Evolutionary conservation across 2,329 filamentous ascomycete species (phyloP).

Genomic region (Aspergillus floridensis): DNA sequence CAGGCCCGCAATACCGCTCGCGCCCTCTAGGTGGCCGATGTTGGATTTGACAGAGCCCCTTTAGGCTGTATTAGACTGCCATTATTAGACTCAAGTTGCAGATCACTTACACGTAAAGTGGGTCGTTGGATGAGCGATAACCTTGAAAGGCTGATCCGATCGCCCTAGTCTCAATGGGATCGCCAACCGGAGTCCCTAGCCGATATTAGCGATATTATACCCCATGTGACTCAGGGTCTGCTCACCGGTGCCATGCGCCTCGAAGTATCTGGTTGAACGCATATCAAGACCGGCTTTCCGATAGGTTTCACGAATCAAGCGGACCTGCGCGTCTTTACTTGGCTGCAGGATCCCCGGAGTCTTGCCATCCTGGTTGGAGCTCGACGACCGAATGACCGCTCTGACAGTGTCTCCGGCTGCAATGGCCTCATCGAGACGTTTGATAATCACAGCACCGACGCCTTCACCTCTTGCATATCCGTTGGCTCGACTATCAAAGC

Average conservation of each 20-base stretch:
- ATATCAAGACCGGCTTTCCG: constrained; percentile 11
- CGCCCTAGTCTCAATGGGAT: constrained; percentile 20
- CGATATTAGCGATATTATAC: not conserved
- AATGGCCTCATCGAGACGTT: constrained; percentile 48
- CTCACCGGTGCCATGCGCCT: constrained; percentile 14
- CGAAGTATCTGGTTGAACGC: constrained; percentile 8
- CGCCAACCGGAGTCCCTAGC: constrained; percentile 34
- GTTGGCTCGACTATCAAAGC: constrained; percentile 39
- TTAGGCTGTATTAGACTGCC: not conserved
- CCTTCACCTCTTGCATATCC: constrained; percentile 54
- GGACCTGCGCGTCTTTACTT: constrained; percentile 24
- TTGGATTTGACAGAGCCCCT: constrained; percentile 10
- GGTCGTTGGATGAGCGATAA: not conserved
- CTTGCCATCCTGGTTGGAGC: constrained; percentile 31
- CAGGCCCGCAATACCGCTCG: constrained; percentile 38
- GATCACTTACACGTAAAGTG: constrained; percentile 3
- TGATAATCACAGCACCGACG: constrained; percentile 49
- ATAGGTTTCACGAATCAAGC: constrained; percentile 30
- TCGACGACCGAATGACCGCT: constrained; percentile 31
- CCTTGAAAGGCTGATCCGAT: constrained; percentile 12
- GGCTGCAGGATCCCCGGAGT: constrained; percentile 26
- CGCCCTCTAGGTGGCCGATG: constrained; percentile 30
- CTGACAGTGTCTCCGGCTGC: constrained; percentile 43
- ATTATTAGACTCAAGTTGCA: not conserved
- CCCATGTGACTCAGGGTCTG: not conserved